Evolutionary conservation across 129 eudicot genomes (phyloP).

Genomic region (Mikania micrantha): DNA sequence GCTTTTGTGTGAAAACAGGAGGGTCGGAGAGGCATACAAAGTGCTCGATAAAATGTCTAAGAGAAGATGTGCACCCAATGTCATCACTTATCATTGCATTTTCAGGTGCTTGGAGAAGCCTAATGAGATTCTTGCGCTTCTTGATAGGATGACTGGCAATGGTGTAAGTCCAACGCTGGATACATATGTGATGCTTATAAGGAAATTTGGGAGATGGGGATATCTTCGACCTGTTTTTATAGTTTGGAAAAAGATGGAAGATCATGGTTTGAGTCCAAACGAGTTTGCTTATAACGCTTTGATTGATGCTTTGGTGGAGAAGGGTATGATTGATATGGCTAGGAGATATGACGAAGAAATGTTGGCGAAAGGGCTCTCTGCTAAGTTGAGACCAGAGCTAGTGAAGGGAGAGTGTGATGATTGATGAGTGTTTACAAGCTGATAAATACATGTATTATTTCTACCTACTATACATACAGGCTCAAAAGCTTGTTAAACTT

Average conservation of each 20-base stretch:
- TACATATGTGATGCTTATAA: conserved; percentile 83
- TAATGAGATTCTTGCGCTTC: conserved; percentile 59
- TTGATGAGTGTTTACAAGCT: conserved; percentile 13
- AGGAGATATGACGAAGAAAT: conserved; percentile 85
- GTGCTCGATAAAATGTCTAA: conserved; percentile 62
- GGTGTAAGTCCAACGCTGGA: conserved; percentile 72
- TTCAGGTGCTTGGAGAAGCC: conserved; percentile 73
- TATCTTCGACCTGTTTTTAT: conserved; percentile 75
- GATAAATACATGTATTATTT: neutral
- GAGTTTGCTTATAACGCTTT: conserved; percentile 81
- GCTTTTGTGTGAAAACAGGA: conserved; percentile 75
- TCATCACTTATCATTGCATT: conserved; percentile 68
- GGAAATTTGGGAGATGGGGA: conserved; percentile 97
- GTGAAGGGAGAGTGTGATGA: conserved; percentile 33
- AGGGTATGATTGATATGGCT: conserved; percentile 89
- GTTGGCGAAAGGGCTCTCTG: conserved; percentile 77
- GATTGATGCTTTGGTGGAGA: conserved; percentile 86
- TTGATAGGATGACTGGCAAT: conserved; percentile 76
- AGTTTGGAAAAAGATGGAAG: conserved; percentile 81
- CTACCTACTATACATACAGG: neutral
- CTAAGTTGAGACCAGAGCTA: conserved; percentile 70
- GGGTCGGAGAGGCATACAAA: conserved; percentile 56
- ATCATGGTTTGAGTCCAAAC: conserved; percentile 72
- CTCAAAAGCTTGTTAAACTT: neutral
- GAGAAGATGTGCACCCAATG: conserved; percentile 72